Evolutionary conservation across 163 green algal species (phyloP), one percentile per base, ranked within the genome.

Genomic region (Smithsoniella earleae): DNA sequence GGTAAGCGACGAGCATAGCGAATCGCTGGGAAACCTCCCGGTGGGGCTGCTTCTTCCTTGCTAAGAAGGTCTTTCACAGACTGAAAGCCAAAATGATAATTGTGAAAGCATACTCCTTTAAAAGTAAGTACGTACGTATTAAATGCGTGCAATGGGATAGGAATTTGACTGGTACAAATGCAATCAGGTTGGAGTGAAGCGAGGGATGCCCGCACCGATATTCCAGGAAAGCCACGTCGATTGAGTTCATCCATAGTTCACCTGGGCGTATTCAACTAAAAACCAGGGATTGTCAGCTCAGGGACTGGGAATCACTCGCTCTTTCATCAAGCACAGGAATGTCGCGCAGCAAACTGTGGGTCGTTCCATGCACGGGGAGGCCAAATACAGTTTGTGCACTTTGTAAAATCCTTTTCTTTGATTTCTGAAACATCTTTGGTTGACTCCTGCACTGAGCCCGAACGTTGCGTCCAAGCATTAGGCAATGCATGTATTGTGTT

Each of bases 31-130:
- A 98, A 98, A 3, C 93, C 93, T 36, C 93, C 93, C 25, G 92
- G 90, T 0, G 93, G 93, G 6, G 93, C 88, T 5, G 88, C 90
- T 77, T 98, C 93, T 82, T 98, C 92, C 5, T 95, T 75, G 2
- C 95, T 80, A 2, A 89, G 86, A 85, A 98, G 83, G 79, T 98
- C 92, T 82, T 97, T 97, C 13, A 96, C 87, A 72, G 87, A 95
- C 89, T 95, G 81, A 74, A 80, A 31, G 28, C 36, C 30, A 16
- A 18, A 33, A 33, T n/a, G n/a, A n/a, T 36, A 45, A 73, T n/a
- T n/a, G n/a, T n/a, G n/a, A n/a, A n/a, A 46, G 34, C 65, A 72
- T 10, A 66, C 20, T 4, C 3, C 30, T 30, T 77, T 63, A 13
- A 66, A 36, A 22, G 2, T 3, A 18, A 30, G 25, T 33, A 3